Evolutionary conservation across 257 asterid species (phyloP), one percentile per base, ranked within the genome.

Genomic region (Asclepias syriaca): DNA sequence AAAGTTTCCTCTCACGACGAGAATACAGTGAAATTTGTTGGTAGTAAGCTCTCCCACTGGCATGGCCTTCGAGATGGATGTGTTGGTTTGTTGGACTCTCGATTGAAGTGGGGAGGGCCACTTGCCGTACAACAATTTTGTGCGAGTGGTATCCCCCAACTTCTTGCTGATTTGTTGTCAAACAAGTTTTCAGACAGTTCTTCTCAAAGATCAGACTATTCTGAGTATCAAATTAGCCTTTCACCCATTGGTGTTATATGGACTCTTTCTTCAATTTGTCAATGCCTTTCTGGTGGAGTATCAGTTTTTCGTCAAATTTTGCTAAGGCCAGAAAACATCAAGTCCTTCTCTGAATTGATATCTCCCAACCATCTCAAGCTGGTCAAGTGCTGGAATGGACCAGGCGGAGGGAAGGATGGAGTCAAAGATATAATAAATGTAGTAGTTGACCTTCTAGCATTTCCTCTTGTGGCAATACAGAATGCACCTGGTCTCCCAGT

Each of bases 81-180:
- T 73, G 79, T 92, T 73, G 99, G 99, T 78, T 77, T 95, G 79
- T 75, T 95, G 86, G 93, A 89, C 78, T 82, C 93, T 77, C 85
- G 97, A 79, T 77, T 95, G 82, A 90, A 83, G 81, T 88, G 96
- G 96, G 99, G 97, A 81, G 99, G 99, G 65, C 97, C 98, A 74
- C 68, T 92, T 78, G 97, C 99, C 79, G 96, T 92, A 77, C 98
- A 95, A 73, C 98, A 95, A 75, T 82, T 90, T 74, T 95, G 98
- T 81, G 98, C 96, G 53, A 89, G 97, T 77, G 92, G 98, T 75
- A 87, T 90, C 67, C 98, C 99, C 10, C 98, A 92, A 81, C 90
- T 95, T 83, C 93, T 95, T 71, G 81, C 88, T 78, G 98, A 92
- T 81, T 83, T 92, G 77, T 85, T 95, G 83, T 86, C 94, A 50